Evolutionary conservation across 352 stramenopile species (phyloP).

Genomic region (Globisporangium polare): DNA sequence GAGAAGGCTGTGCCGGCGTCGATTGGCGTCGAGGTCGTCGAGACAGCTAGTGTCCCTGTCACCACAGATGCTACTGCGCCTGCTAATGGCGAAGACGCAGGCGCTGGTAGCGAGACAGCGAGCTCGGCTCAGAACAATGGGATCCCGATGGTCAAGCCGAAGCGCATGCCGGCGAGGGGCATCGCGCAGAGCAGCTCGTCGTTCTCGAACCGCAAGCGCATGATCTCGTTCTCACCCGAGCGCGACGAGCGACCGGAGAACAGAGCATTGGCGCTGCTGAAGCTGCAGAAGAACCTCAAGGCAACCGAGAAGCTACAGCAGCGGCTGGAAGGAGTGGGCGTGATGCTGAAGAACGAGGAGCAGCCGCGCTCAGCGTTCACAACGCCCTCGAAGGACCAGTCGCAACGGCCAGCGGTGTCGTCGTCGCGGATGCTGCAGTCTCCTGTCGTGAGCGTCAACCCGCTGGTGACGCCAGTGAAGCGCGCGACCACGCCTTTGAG

Average conservation of each 20-base stretch:
- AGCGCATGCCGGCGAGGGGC: slow-evolving; percentile 28
- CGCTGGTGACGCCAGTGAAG: slow-evolving; percentile 10
- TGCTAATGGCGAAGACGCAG: neutral
- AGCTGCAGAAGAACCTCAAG: slow-evolving; percentile 71
- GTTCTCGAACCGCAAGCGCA: slow-evolving; percentile 61
- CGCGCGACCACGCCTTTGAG: neutral
- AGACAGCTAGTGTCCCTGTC: neutral
- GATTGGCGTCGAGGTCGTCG: slow-evolving; percentile 9
- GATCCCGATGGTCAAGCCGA: slow-evolving; percentile 5
- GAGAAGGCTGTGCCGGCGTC: slow-evolving; percentile 21
- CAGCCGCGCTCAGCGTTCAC: slow-evolving; percentile 14
- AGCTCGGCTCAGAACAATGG: neutral
- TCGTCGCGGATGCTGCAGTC: slow-evolving; percentile 5
- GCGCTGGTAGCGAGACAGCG: neutral
- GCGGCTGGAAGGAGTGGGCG: slow-evolving; percentile 38
- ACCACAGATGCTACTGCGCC: neutral
- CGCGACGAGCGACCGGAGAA: slow-evolving; percentile 53
- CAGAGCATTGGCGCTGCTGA: slow-evolving; percentile 41
- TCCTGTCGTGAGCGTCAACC: slow-evolving; percentile 1
- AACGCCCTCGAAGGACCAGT: slow-evolving; percentile 13
- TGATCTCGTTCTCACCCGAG: slow-evolving; percentile 79
- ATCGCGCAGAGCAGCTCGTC: slow-evolving; percentile 76
- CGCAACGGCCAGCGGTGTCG: neutral
- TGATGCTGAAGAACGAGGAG: slow-evolving; percentile 11
- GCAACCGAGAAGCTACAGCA: slow-evolving; percentile 65